Conservation (phyloP, 164 flowering plant species). For the Protea cynaroides region DNA sequence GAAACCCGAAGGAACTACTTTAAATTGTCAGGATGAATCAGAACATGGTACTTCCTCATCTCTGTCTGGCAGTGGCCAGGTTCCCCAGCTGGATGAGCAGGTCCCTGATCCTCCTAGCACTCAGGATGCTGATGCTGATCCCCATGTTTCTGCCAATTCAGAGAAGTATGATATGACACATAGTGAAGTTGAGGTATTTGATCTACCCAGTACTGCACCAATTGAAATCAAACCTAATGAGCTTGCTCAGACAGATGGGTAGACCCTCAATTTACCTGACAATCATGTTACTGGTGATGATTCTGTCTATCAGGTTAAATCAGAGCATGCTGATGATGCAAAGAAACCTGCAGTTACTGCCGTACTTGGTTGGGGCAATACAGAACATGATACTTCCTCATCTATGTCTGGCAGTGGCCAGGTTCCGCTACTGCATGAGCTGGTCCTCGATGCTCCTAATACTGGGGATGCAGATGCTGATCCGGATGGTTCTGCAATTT, state of each 20-base stretch:
- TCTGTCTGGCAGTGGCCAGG: not conserved
- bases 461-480: not conserved
- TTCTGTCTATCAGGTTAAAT: not conserved
- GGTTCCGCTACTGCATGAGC: not conserved
- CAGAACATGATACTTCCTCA: not conserved
- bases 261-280: not conserved
- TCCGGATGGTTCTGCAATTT: not conserved
- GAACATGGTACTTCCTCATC: not conserved
- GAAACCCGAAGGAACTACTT: not conserved
- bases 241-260: not conserved
- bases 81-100: constrained; percentile 3
- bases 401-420: not conserved
- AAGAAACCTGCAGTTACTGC: not conserved
- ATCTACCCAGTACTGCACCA: not conserved
- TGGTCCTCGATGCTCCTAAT: not conserved
- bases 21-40: not conserved
- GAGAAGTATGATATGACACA: not conserved
- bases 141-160: not conserved
- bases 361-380: not conserved
- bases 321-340: constrained; percentile 2
- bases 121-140: constrained; percentile 1
- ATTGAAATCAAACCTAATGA: not conserved
- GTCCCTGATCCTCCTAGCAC: no score
- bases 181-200: not conserved
- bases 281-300: not conserved